A percentile compares a stretch with the other conserved stretches of the same genome.
Conservation (phyloP, 202 grass and related monocot species). For the Eragrostis tef region DNA sequence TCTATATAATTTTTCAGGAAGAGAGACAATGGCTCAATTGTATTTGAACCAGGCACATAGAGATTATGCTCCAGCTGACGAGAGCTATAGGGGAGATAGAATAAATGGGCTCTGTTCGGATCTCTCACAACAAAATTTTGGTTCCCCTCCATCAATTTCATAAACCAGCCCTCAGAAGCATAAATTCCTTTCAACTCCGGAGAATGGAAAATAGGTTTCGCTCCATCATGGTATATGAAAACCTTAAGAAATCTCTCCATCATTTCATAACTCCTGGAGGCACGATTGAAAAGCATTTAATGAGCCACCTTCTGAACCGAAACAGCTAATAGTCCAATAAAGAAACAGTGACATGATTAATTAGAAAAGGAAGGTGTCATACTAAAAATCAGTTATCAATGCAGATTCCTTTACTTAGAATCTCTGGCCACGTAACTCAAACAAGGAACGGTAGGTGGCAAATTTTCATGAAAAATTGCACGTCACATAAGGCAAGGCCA, state of each 20-base stretch:
- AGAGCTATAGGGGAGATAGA: conserved; percentile 83
- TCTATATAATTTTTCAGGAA: conserved; percentile 83
- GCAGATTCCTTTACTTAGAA: not conserved
- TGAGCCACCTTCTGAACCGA: conserved; percentile 25
- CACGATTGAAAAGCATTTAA: conserved; percentile 34
- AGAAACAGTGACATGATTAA: not conserved
- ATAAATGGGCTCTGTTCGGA: conserved; percentile 69
- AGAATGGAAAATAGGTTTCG: conserved; percentile 80
- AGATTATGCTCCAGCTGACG: conserved; percentile 69
- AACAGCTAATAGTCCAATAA: conserved; percentile 3
- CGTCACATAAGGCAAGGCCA: not conserved
- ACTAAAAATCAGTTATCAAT: not conserved
- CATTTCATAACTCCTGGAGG: conserved; percentile 88
- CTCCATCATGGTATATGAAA: conserved; percentile 86
- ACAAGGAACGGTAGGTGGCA: not conserved
- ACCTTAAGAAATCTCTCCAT: conserved; percentile 88
- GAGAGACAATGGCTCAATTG: conserved; percentile 63
- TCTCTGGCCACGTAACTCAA: not conserved
- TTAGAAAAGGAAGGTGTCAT: not conserved
- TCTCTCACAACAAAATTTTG: conserved; percentile 77
- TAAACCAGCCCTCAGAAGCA: conserved; percentile 95
- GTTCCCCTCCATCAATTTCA: conserved; percentile 82
- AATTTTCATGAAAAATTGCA: conserved; percentile 11
- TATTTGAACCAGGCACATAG: conserved; percentile 76
- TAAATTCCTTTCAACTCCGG: conserved; percentile 88